phyloP scores from a whole-genome alignment of 768 basidiomycete genomes.

The Hortiboletus flavorubellus region DNA sequence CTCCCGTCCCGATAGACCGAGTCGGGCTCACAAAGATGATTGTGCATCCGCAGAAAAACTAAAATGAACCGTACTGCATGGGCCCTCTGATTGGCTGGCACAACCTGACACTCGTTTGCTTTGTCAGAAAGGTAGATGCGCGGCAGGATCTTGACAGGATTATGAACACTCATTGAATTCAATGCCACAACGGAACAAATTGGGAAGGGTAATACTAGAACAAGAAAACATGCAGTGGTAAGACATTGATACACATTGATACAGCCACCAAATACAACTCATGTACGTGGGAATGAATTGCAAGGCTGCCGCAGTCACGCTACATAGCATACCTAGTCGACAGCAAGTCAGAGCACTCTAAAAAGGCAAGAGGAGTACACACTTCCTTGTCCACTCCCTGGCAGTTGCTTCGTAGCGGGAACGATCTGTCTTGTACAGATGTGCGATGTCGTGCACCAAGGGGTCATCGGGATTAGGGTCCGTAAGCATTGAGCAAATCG shows the following conservation, averaged over 20 bases:
- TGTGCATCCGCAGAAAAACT: too few species aligned
- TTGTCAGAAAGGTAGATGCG: neutral
- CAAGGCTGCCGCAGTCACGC: constrained; percentile 24
- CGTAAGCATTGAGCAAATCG: constrained; percentile 99
- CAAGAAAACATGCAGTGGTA: constrained; percentile 31
- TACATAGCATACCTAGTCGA: constrained; percentile 52
- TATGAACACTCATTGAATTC: constrained; percentile 19
- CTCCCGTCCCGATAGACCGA: neutral
- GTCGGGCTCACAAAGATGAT: neutral
- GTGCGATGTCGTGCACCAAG: constrained; percentile 96
- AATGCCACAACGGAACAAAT: constrained; percentile 17
- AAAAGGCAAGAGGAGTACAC: constrained; percentile 29
- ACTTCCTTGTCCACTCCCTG: constrained; percentile 99
- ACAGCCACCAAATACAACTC: constrained; percentile 33
- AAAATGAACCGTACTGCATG: too few species aligned
- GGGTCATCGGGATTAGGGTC: constrained; percentile 99
- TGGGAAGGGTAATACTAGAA: constrained; percentile 31
- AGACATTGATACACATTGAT: constrained; percentile 34
- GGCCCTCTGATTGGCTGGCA: too few species aligned
- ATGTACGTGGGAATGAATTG: constrained; percentile 22
- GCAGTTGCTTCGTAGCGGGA: constrained; percentile 96
- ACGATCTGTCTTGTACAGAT: constrained; percentile 99
- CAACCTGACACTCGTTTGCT: neutral
- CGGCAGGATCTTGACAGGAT: neutral
- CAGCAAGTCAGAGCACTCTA: neutral